phyloP scores from a whole-genome alignment of 768 basidiomycete species.

The Hygrophorus russula region DNA sequence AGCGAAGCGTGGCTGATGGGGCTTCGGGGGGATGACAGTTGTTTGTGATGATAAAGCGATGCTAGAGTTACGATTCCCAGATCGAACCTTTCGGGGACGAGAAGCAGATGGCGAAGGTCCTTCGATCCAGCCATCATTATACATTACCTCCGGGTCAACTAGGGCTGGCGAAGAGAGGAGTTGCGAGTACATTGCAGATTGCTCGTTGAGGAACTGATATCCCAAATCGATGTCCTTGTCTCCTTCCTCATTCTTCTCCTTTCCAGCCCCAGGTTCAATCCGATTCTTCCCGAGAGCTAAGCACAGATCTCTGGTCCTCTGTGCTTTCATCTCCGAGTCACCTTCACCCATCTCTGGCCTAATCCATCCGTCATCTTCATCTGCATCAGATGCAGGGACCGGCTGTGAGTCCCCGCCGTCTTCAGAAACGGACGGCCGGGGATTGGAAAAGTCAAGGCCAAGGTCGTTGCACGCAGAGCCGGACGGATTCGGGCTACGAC shows the following conservation, averaged over 20 bases:
- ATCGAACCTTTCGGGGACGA: not conserved
- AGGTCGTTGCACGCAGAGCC: slow-evolving; percentile 19
- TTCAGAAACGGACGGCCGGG: slow-evolving; percentile 28
- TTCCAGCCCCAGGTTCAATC: slow-evolving; percentile 1
- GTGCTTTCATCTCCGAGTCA: slow-evolving; percentile 21
- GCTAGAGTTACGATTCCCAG: not conserved
- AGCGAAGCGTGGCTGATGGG: not conserved
- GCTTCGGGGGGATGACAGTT: slow-evolving; percentile 1
- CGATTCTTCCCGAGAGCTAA: slow-evolving; percentile 27
- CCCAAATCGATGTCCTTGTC: not conserved
- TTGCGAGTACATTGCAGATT: not conserved
- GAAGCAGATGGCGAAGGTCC: slow-evolving; percentile 1
- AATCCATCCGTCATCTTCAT: slow-evolving; percentile 37
- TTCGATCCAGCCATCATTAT: slow-evolving; percentile 6
- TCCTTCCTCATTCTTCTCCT: slow-evolving; percentile 5
- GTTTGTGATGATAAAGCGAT: not conserved
- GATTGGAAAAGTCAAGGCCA: slow-evolving; percentile 18
- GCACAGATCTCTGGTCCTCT: slow-evolving; percentile 30
- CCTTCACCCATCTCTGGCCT: slow-evolving; percentile 16
- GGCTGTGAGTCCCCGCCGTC: slow-evolving; percentile 22
- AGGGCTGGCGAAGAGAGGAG: not conserved
- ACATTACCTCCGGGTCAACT: not conserved
- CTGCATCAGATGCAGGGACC: slow-evolving; percentile 22
- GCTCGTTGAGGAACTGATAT: not conserved
- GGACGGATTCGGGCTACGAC: slow-evolving; percentile 13